Evolutionary conservation across 345 rosid genomes (phyloP), one percentile per base, ranked within the genome.

Genomic region (Eucalyptus tenuipes): DNA sequence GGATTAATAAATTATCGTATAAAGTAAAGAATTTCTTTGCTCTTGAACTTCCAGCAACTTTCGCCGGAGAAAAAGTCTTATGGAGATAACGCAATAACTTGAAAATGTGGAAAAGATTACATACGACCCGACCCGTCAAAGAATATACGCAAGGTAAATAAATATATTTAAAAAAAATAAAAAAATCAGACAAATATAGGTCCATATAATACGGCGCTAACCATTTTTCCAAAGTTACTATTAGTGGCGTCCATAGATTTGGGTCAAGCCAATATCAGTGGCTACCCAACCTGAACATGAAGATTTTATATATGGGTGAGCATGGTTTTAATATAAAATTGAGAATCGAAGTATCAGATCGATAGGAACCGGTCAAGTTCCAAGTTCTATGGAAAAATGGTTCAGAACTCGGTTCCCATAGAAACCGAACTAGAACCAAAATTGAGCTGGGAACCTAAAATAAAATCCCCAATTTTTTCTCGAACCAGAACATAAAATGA

Each of bases 361-460:
- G 4, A 52, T 52, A 10, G 24, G 10, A 52, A 52, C 0, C 57
- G 0, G 4, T 52, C 25, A 52, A 52, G 5, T 52, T 8, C 57
- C 8, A 52, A 52, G 57, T 52, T 20, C 57, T 18, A 52, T 52
- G 5, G 25, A 52, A 24, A 52, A 52, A 52, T 52, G 57, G 57
- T 52, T 52, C 25, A 20, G 0, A 4, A 9, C 57, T 4, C 8
- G 0, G 4, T 52, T 52, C 25, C 10, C 22, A 52, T 20, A 8
- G 8, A 52, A 7, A 20, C 2, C 0, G 1, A 20, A 52, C 8
- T 18, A 52, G 5, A 52, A 20, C 25, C 4, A 45, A 3, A 45
- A 45, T 10, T 45, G 2, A 52, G 57, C 5, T 0, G 0, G 10
- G 5, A 20, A 20, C 57, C 57, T 52, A 52, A 52, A 52, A 2